These are phyloP conservation scores for Allium fistulosum DNA, from an alignment of 106 monocot species.

Conservation along the genomic window DNA sequence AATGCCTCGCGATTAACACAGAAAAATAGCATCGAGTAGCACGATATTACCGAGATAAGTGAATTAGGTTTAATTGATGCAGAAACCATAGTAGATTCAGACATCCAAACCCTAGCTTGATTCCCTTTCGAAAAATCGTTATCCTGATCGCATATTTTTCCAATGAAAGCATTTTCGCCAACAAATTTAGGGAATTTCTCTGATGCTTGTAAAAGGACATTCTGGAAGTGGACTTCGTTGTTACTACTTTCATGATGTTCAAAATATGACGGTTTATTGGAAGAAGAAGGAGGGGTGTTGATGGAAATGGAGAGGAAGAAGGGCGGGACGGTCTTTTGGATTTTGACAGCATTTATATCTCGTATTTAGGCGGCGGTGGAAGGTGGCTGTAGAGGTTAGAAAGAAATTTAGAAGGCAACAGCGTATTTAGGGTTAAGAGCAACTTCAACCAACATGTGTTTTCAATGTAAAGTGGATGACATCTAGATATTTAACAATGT, in stretches of 20 bases:
- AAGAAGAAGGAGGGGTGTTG: neutral
- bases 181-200: conserved; percentile 38
- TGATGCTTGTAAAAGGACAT: conserved; percentile 28
- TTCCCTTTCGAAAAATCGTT: conserved; percentile 19
- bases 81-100: conserved; percentile 50
- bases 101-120: conserved; percentile 56
- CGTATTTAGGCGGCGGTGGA: no score
- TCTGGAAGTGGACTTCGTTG: conserved; percentile 8
- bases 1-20: neutral
- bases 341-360: conserved; percentile 24
- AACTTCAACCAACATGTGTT: no score
- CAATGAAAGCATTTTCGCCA: conserved; percentile 35
- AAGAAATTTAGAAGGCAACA: no score
- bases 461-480: no score
- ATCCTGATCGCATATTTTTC: conserved; percentile 29
- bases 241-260: neutral
- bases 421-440: no score
- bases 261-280: no score
- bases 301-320: conserved; percentile 7
- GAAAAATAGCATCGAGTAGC: neutral
- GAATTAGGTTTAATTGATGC: conserved; percentile 37
- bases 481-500: no score
- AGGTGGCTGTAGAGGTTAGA: no score
- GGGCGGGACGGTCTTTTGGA: conserved; percentile 26
- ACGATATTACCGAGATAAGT: conserved; percentile 48